A percentile compares a stretch with the other conserved stretches of the same genome.
phyloP scores from a whole-genome alignment of 257 asterid genomes.

The Nicotiana otophora region DNA sequence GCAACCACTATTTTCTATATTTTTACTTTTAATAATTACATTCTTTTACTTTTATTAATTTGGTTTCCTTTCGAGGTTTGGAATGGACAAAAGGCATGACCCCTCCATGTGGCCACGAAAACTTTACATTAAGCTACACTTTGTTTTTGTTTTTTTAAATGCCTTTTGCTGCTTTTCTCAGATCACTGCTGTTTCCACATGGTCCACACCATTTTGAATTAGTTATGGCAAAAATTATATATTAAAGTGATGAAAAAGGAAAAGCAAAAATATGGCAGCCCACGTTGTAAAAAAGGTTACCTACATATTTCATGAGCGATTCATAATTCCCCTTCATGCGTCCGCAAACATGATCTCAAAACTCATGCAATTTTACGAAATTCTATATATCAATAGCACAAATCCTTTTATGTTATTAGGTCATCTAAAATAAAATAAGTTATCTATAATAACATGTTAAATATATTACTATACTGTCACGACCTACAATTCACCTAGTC shows the following conservation, averaged over 20 bases:
- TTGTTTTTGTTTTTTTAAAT: not conserved
- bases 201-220: slow-evolving; percentile 1
- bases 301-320: not conserved
- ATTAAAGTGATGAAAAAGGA: not conserved
- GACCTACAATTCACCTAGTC: no score
- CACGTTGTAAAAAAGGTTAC: not conserved
- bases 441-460: no score
- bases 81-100: not conserved
- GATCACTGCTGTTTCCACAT: not conserved
- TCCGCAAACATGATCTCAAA: not conserved
- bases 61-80: not conserved
- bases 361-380: not conserved
- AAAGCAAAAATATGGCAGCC: not conserved
- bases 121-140: not conserved
- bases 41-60: slow-evolving; percentile 7
- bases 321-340: not conserved
- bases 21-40: not conserved
- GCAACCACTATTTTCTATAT: not conserved
- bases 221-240: not conserved
- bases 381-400: not conserved
- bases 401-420: not conserved
- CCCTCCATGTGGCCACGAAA: not conserved
- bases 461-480: no score
- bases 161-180: not conserved
- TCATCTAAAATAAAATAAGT: not conserved